Percentiles rank a stretch among this genome's conserved stretches.
phyloP scores from a whole-genome alignment of 306 rosid genomes.

The Trichosanthes cucumerina region DNA sequence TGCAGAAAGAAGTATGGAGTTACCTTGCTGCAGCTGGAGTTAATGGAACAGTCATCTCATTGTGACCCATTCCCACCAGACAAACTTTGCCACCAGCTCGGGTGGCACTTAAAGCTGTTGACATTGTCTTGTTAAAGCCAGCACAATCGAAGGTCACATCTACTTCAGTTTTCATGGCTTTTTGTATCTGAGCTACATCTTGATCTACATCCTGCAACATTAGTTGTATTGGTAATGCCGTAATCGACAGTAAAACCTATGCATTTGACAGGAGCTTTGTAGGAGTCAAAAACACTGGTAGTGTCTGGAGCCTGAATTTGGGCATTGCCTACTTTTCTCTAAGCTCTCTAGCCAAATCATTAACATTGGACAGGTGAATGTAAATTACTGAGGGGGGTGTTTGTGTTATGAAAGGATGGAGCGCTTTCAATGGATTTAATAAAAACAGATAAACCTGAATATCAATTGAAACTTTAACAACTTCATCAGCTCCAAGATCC shows the following conservation, averaged over 20 bases:
- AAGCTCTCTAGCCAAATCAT: not conserved
- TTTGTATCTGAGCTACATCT: constrained; percentile 47
- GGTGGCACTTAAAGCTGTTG: constrained; percentile 70
- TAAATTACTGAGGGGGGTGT: not conserved
- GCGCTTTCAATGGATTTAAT: not conserved
- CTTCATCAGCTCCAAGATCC: constrained; percentile 64
- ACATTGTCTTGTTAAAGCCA: constrained; percentile 81
- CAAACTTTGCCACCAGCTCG: constrained; percentile 79
- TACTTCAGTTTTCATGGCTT: constrained; percentile 44
- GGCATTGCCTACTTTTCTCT: not conserved
- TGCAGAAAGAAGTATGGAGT: not conserved
- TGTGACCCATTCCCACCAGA: constrained; percentile 78
- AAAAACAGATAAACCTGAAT: constrained; percentile 36
- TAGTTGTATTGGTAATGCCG: not conserved
- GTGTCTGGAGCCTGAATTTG: not conserved
- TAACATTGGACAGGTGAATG: not conserved
- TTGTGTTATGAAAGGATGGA: not conserved
- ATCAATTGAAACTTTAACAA: constrained; percentile 55
- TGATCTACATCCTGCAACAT: constrained; percentile 46
- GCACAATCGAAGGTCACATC: constrained; percentile 79
- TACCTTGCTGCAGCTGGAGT: constrained; percentile 76
- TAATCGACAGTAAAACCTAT: not conserved
- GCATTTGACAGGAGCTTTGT: not conserved
- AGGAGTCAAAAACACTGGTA: not conserved
- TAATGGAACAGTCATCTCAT: constrained; percentile 74